Base-by-base conservation (phyloP, 192 early-diverging fungal species). In the Dimargaris xerosporica region DNA sequence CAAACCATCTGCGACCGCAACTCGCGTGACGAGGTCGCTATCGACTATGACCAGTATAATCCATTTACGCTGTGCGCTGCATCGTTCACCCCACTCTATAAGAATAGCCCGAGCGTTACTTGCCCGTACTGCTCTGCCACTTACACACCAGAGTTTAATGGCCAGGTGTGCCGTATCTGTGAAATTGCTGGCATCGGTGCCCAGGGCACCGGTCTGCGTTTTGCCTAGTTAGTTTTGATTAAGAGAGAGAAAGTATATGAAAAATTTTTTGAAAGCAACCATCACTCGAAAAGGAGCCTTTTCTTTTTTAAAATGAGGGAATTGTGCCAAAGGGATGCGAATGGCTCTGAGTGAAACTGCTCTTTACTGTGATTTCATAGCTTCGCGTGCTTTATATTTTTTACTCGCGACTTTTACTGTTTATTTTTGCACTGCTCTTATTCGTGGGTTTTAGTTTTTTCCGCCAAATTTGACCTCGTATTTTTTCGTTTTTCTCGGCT, bases 41-140 rank as follows among this genome's bases (percentile, higher is more conserved):
- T 99, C 21, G 84, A 93, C 47, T 99, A 97, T 70, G 91, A 98
- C 67, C 90, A 91, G 69, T 93, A 88, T 79, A 97, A 94, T 69
- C 91, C 94, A 59, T 95, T 96, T 69, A 84, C 85, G 3, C 73
- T 93, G 3, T 97, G 94, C 67, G 89, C 78, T 15, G 78, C 80
- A 41, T 86, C 91, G 29, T 89, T 82, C 65, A 80, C 86, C 39
- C 92, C 96, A 7, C 97, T 99, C 63, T 90, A 94, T 78, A 79
- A 80, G 46, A 93, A 92, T 48, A 87, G 84, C 44, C 82, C 91
- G 11, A 73, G 75, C 7, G 79, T 83, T 15, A 70, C 80, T 45
- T 99, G 96, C 69, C 83, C 91, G 21, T 96, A 85, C 77, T 97
- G 94, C 74, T 75, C 80, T 29, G 84, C 93, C 5, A 78, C 86